Base-by-base conservation (phyloP, 2,329 filamentous ascomycete species). In the Pleoardoris graminearum region DNA sequence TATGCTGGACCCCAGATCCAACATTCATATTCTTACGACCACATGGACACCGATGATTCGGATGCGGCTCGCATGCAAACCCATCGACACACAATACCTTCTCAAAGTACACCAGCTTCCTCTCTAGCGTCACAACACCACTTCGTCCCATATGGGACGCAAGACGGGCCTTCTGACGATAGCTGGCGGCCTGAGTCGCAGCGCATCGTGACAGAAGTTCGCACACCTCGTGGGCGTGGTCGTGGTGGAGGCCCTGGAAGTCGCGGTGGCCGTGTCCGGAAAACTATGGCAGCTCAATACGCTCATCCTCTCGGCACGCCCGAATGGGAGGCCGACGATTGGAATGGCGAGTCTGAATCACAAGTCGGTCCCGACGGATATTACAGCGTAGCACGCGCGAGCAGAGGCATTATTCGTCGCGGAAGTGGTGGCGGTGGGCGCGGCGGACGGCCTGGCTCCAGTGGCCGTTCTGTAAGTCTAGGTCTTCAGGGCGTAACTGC, bases 241-340 rank as follows among this genome's bases (percentile, higher is more conserved):
- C 72, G 76, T 32, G 71, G 75, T 22, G 72, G 75, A 17, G 69
- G 74, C 32, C 69, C 71, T 36, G 68, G 74, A 7, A 71, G 66
- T 43, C 69, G 70, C 11, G 72, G 70, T 23, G 70, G 71, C 16
- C 70, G 71, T 36, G 66, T 63, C 37, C 69, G 76, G 16, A 76
- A 76, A 58, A 74, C 69, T 38, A 51, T 72, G 55, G 66, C 72
- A 39, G 57, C 55, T 11, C 66, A 66, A 22, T 42, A 60, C 14
- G 61, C 30, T 8, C 44, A 67, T 48, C 35, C 53, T 30, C 60
- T 70, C 7, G 65, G 62, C 25, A 70, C 73, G 17, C 69, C 76
- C 17, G 76, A 77, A 41, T 77, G 75, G 75, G 75, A 78, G 45
- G 67, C 65, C 37, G 63, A 69, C 7, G 69, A 73, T 23, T 75